Evolutionary conservation across 2,329 filamentous ascomycete species (phyloP), one percentile per base, ranked within the genome.

Genomic region (Trichophyton benhamiae): DNA sequence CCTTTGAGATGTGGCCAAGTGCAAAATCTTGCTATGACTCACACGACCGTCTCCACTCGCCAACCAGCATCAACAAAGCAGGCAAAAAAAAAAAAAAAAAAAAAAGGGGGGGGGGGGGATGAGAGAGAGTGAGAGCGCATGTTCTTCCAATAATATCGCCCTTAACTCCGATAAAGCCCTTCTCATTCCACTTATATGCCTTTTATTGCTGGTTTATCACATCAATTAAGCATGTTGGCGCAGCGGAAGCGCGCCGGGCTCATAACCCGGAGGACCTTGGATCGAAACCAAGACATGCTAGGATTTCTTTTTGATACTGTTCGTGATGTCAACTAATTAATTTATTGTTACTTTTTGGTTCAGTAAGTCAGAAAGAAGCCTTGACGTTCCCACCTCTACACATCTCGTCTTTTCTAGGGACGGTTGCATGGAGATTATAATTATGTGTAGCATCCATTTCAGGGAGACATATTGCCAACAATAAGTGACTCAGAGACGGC

Each of bases 211-310:
- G 17, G 22, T 7, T 9, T 53, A n/a, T 30, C 2, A 1, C 49
- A 53, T 33, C 15, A 53, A 53, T 53, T 58, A 20, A 69, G 68
- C 68, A 67, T 68, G 63, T 64, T 69, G 65, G 68, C 66, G 70
- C 70, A 72, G 70, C 65, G 70, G 70, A 70, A 72, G 70, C 70
- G 70, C 70, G 70, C 69, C 70, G 70, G 70, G 70, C 70, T 72
- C 70, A 72, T 72, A 72, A 72, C 70, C 70, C 70, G 70, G 69
- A 72, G 70, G 70, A 67, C 70, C 63, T 65, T 68, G 65, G 69
- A 65, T 65, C 63, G 63, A 64, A 64, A 65, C 62, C 61, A 65
- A 60, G 61, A 66, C 60, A 64, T 63, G 62, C 64, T 63, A 65
- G 44, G 57, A 52, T 55, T 58, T 59, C 60, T 61, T 63, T 60